Evolutionary conservation across 192 early-diverging fungal genomes (phyloP).

Genomic region (Geranomyces michiganensis): DNA sequence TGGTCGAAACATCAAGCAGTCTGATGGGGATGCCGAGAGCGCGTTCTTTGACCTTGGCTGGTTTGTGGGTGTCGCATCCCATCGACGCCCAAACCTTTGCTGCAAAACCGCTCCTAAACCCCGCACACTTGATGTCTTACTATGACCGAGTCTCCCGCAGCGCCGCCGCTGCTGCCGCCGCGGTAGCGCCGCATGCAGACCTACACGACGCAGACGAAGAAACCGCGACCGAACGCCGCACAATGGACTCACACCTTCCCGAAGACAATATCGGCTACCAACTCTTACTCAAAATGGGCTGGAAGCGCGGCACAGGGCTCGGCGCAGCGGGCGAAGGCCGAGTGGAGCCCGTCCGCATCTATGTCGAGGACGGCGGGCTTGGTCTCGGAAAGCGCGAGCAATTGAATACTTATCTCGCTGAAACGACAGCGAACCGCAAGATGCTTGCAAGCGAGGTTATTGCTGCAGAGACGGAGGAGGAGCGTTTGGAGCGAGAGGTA

Average conservation of each 20-base stretch:
- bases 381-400: conserved; percentile 69
- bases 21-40: no score
- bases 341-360: conserved; percentile 71
- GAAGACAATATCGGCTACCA: conserved; percentile 65
- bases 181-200: not conserved
- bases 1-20: no score
- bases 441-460: conserved; percentile 68
- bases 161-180: not conserved
- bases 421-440: conserved; percentile 64
- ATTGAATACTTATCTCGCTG: conserved; percentile 53
- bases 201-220: not conserved
- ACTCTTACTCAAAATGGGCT: conserved; percentile 74
- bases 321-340: conserved; percentile 62
- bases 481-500: conserved; percentile 59
- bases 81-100: no score
- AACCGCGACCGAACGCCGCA: conserved; percentile 26
- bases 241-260: conserved; percentile 66
- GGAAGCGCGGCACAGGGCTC: conserved; percentile 65
- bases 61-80: no score
- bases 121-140: not conserved
- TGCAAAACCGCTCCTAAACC: no score
- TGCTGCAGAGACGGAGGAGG: conserved; percentile 65
- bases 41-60: no score
- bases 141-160: not conserved
- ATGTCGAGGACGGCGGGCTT: conserved; percentile 61